Evolutionary conservation across 768 basidiomycete species (phyloP).

Genomic region (Leucosporidium scottii): DNA sequence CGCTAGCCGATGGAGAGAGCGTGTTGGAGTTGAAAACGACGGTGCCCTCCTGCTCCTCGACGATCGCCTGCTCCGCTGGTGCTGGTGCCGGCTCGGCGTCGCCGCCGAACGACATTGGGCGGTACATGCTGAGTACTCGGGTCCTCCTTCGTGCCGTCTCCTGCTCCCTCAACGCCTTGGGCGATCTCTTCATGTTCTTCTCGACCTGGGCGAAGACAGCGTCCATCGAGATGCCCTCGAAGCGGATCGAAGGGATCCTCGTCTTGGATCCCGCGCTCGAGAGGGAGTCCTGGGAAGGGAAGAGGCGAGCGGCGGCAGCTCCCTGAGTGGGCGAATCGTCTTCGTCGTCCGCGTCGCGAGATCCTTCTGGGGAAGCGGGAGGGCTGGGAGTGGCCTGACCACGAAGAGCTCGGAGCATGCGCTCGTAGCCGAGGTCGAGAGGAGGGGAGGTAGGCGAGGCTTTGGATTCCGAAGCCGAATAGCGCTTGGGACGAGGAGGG

Average conservation of each 20-base stretch:
- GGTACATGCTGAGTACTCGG: constrained; percentile 25
- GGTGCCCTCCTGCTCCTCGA: not conserved
- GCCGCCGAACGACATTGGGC: constrained; percentile 2
- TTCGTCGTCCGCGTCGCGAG: constrained; percentile 29
- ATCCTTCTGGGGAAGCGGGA: not conserved
- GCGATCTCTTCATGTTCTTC: constrained; percentile 18
- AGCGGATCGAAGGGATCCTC: constrained; percentile 31
- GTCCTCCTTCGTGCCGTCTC: constrained; percentile 14
- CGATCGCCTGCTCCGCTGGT: not conserved
- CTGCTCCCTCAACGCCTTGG: not conserved
- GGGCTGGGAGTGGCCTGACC: not conserved
- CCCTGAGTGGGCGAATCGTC: constrained; percentile 15
- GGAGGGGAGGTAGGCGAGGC: constrained; percentile 18
- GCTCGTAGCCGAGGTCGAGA: constrained; percentile 17
- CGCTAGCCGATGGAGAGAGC: not conserved
- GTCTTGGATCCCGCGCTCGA: not conserved
- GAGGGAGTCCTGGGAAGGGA: not conserved
- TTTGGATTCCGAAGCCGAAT: constrained; percentile 14
- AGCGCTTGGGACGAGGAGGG: constrained; percentile 28
- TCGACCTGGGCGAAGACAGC: constrained; percentile 34
- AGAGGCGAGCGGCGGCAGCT: not conserved
- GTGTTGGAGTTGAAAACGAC: not conserved
- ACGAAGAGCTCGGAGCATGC: not conserved
- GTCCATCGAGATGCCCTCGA: constrained; percentile 35
- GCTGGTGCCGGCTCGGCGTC: not conserved